Percentiles rank a stretch among this genome's conserved stretches.
Conservation (phyloP, 148 eudicot genomes). For the Gaultheria prostrata region DNA sequence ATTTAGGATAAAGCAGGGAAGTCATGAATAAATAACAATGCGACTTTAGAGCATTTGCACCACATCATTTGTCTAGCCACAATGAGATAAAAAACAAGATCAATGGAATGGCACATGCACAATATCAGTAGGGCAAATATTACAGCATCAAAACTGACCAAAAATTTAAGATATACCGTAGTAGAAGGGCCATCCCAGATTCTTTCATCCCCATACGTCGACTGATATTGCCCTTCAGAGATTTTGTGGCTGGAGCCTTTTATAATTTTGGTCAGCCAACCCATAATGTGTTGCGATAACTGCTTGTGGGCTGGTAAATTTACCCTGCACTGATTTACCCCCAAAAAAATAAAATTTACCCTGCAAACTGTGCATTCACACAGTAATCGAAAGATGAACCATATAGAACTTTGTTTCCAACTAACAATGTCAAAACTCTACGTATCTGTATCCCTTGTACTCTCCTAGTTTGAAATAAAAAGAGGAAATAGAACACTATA, state of each 20-base stretch:
- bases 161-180: slow-evolving; percentile 19
- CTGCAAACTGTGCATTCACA: neutral
- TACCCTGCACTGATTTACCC: slow-evolving; percentile 30
- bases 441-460: neutral
- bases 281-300: slow-evolving; percentile 43
- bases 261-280: slow-evolving; percentile 81
- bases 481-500: too few relatives aligned
- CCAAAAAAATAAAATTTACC: too few relatives aligned
- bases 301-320: slow-evolving; percentile 24
- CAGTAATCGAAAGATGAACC: neutral
- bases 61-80: neutral
- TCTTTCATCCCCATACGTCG: neutral
- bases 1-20: neutral
- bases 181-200: slow-evolving; percentile 5
- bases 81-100: neutral
- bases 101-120: neutral
- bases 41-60: neutral
- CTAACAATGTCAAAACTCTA: neutral
- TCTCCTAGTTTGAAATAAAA: neutral
- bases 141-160: neutral
- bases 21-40: neutral
- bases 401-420: neutral
- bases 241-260: slow-evolving; percentile 60
- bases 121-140: neutral
- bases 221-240: slow-evolving; percentile 57